Conservation (phyloP, 2,329 filamentous ascomycete genomes). For the Colletotrichum ledebouriae region DNA sequence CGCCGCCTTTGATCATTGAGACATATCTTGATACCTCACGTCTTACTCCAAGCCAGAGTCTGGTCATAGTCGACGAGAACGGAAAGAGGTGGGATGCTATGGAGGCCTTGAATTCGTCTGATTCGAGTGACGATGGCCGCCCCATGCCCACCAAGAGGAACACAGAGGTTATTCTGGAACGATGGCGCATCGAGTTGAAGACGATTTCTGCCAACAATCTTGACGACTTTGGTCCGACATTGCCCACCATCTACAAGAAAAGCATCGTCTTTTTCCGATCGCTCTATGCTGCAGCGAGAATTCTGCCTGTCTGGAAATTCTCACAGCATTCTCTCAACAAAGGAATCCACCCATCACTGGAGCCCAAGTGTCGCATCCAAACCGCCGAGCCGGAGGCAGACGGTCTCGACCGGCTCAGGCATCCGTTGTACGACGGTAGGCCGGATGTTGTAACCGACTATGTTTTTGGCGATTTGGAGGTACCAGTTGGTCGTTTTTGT, state of each 20-base stretch:
- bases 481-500: slow-evolving; percentile 86
- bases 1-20: slow-evolving; percentile 89
- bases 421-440: slow-evolving; percentile 75
- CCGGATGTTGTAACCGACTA: slow-evolving; percentile 79
- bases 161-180: slow-evolving; percentile 86
- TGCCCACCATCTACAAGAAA: slow-evolving; percentile 97
- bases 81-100: slow-evolving; percentile 94
- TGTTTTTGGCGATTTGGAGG: slow-evolving; percentile 85
- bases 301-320: slow-evolving; percentile 90
- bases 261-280: slow-evolving; percentile 95
- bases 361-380: slow-evolving; percentile 84
- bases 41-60: slow-evolving; percentile 84
- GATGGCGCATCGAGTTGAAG: slow-evolving; percentile 90
- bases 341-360: slow-evolving; percentile 75
- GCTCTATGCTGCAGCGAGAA: slow-evolving; percentile 83
- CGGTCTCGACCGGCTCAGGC: slow-evolving; percentile 76
- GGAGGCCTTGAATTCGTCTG: slow-evolving; percentile 80
- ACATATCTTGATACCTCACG: slow-evolving; percentile 86
- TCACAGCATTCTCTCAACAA: slow-evolving; percentile 80
- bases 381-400: slow-evolving; percentile 69
- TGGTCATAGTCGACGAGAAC: slow-evolving; percentile 89
- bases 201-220: slow-evolving; percentile 62
- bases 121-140: slow-evolving; percentile 61
- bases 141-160: slow-evolving; percentile 57
- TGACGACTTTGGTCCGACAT: slow-evolving; percentile 71